Conservation (phyloP, 164 flowering plant species). For the Vitis vinifera region DNA sequence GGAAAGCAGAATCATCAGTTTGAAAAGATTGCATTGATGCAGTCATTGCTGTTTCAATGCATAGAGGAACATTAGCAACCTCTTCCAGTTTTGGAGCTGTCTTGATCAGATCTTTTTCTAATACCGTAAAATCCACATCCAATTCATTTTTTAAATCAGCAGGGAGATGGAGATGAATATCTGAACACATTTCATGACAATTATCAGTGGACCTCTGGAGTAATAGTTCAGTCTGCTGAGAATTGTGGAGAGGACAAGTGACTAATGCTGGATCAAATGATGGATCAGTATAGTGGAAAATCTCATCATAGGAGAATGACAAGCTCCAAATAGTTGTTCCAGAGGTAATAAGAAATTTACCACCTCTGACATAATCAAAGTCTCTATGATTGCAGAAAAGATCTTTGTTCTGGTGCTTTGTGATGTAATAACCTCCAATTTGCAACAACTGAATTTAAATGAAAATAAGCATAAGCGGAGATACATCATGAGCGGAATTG, state of each 20-base stretch:
- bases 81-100: conserved; percentile 18
- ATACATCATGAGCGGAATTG: background rate
- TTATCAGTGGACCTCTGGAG: conserved; percentile 11
- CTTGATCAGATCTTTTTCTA: conserved; percentile 16
- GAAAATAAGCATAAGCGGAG: conserved; percentile 4
- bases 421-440: conserved; percentile 63
- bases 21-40: conserved; percentile 18
- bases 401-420: conserved; percentile 40
- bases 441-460: conserved; percentile 49
- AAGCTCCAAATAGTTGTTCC: conserved; percentile 49
- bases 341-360: conserved; percentile 38
- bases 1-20: conserved; percentile 19
- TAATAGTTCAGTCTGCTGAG: conserved; percentile 25
- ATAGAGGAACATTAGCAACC: conserved; percentile 12
- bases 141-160: conserved; percentile 27
- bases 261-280: conserved; percentile 5
- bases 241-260: conserved; percentile 16
- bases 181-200: conserved; percentile 30
- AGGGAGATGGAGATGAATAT: conserved; percentile 47
- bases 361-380: conserved; percentile 7
- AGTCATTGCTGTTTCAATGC: conserved; percentile 15
- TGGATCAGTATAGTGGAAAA: conserved; percentile 20
- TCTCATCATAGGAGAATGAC: conserved; percentile 40
- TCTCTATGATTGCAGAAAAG: conserved; percentile 25
- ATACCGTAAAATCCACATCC: conserved; percentile 18